phyloP scores from a whole-genome alignment of 1,284 basidiomycete species.

The Boletellus deceptivus region DNA sequence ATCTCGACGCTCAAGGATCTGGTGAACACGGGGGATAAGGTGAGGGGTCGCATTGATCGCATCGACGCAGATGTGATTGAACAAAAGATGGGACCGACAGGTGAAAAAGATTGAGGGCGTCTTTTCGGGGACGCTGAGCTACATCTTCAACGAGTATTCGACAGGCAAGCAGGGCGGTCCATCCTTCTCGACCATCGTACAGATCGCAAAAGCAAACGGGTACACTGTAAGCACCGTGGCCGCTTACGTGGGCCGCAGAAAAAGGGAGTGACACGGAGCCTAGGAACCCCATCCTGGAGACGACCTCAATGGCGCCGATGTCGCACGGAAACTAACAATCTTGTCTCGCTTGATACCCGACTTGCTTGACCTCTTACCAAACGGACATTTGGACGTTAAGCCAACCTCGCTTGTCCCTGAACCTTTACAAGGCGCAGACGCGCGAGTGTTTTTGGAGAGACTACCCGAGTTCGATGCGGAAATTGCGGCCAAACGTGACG shows the following conservation, averaged over 20 bases:
- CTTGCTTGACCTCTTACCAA: constrained; percentile 53
- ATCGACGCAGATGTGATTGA: not conserved
- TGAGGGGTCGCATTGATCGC: constrained; percentile 28
- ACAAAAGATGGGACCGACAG: constrained; percentile 35
- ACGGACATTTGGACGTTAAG: constrained; percentile 78
- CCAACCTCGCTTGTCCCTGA: constrained; percentile 87
- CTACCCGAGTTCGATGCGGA: constrained; percentile 85
- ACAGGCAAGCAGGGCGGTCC: constrained; percentile 57
- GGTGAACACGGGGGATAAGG: constrained; percentile 89
- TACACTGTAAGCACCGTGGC: constrained; percentile 67
- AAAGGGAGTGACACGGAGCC: not conserved
- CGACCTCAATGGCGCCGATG: constrained; percentile 95
- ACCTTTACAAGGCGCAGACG: constrained; percentile 67
- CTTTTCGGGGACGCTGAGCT: constrained; percentile 94
- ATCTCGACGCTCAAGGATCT: constrained; percentile 91
- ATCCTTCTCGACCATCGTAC: constrained; percentile 87
- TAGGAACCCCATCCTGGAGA: constrained; percentile 97
- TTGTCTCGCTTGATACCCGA: constrained; percentile 75
- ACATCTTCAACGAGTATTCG: constrained; percentile 99
- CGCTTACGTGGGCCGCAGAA: not conserved
- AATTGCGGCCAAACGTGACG: constrained; percentile 73
- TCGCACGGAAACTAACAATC: constrained; percentile 96
- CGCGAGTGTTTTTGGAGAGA: constrained; percentile 79
- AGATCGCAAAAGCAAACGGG: constrained; percentile 86
- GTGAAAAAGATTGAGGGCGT: constrained; percentile 82